Evolutionary conservation across 2,329 filamentous ascomycete genomes (phyloP).

Genomic region (Cercospora sp.): DNA sequence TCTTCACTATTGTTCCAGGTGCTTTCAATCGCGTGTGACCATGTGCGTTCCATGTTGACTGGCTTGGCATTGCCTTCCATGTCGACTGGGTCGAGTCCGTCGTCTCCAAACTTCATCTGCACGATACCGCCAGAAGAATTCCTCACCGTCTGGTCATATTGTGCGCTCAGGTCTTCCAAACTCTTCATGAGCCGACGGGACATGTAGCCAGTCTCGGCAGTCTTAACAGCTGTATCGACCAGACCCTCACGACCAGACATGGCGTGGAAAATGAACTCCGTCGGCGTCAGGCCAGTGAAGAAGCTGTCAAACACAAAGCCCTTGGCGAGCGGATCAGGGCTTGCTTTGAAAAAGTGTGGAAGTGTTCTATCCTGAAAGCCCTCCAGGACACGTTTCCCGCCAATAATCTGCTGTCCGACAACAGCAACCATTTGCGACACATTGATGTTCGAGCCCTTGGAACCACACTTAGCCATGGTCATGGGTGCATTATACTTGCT

Average conservation of each 20-base stretch:
- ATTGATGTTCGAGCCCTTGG: constrained; percentile 96
- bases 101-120: constrained; percentile 96
- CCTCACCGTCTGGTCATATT: constrained; percentile 92
- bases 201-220: constrained; percentile 98
- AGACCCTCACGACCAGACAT: constrained; percentile 98
- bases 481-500: constrained; percentile 90
- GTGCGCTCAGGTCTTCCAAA: constrained; percentile 86
- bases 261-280: constrained; percentile 96
- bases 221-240: constrained; percentile 98
- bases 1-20: constrained; percentile 78
- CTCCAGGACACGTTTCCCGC: constrained; percentile 85
- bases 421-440: constrained; percentile 98
- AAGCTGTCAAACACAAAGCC: constrained; percentile 98
- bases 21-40: constrained; percentile 71
- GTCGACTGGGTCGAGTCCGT: constrained; percentile 91
- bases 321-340: constrained; percentile 88
- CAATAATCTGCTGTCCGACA: constrained; percentile 97
- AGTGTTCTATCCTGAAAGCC: constrained; percentile 94
- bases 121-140: constrained; percentile 87
- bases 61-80: constrained; percentile 95
- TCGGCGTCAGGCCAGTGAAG: constrained; percentile 85
- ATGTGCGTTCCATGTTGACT: constrained; percentile 88
- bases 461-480: constrained; percentile 96
- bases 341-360: constrained; percentile 93
- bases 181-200: constrained; percentile 97